phyloP scores from a whole-genome alignment of 106 monocot genomes.

The Apostasia ramifera region DNA sequence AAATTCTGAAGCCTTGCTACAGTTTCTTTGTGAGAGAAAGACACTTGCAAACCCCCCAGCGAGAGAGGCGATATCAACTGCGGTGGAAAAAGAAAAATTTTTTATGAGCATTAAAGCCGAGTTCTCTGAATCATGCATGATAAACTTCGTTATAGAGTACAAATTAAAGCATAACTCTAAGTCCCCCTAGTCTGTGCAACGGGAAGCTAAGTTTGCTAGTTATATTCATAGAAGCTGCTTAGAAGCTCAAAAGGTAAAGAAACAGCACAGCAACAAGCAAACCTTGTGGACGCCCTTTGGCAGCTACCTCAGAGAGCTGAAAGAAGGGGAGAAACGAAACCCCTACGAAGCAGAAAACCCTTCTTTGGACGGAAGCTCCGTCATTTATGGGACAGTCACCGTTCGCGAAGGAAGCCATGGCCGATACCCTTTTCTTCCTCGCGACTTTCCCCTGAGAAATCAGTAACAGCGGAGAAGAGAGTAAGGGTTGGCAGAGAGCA shows the following conservation, averaged over 20 bases:
- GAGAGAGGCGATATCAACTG: conserved; percentile 7
- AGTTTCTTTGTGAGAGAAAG: conserved; percentile 19
- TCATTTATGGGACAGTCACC: not conserved
- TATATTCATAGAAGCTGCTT: too few species aligned
- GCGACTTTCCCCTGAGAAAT: conserved; percentile 13
- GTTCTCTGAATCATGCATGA: not conserved
- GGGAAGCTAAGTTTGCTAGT: not conserved
- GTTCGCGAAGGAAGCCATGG: conserved; percentile 8
- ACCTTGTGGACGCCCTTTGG: conserved; percentile 22
- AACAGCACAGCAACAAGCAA: not conserved
- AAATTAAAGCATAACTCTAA: not conserved
- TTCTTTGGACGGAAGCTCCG: conserved; percentile 11
- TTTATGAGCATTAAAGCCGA: too few species aligned
- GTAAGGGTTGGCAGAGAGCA: conserved; percentile 8
- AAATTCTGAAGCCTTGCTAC: conserved; percentile 6
- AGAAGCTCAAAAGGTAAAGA: not conserved
- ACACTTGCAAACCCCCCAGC: conserved; percentile 8
- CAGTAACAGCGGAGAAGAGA: conserved; percentile 12
- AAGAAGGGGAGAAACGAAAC: conserved; percentile 51
- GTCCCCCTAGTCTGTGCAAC: not conserved
- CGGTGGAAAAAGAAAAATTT: not conserved
- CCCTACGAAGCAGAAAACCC: conserved; percentile 40
- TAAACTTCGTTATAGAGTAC: not conserved
- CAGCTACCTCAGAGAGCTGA: conserved; percentile 31
- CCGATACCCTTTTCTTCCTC: conserved; percentile 13